Percentiles rank a stretch among this genome's conserved stretches.
phyloP scores from a whole-genome alignment of 208 protist genomes.

The Acanthamoeba quina region DNA sequence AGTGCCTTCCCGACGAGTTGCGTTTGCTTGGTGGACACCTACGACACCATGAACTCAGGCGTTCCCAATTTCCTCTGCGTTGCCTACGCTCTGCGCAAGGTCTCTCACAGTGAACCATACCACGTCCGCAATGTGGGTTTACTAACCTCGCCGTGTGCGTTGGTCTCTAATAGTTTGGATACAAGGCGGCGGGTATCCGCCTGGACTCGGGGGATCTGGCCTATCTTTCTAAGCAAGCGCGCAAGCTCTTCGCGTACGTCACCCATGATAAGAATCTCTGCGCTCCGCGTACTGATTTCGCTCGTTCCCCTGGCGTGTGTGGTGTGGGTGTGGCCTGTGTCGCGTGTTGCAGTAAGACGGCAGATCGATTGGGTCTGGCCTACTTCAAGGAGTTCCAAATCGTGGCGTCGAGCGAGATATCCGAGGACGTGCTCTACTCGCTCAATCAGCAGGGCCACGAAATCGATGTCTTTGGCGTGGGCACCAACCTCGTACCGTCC shows the following conservation, averaged over 20 bases:
- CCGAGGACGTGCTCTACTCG: slow-evolving; percentile 87
- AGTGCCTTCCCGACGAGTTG: slow-evolving; percentile 90
- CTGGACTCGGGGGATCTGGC: slow-evolving; percentile 91
- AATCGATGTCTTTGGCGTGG: slow-evolving; percentile 94
- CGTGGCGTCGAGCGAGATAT: slow-evolving; percentile 92
- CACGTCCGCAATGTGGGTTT: neutral
- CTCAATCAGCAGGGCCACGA: slow-evolving; percentile 86
- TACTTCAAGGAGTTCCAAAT: slow-evolving; percentile 85
- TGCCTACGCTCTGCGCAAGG: slow-evolving; percentile 84
- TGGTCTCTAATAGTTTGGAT: slow-evolving; percentile 77
- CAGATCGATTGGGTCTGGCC: neutral
- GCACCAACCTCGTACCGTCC: slow-evolving; percentile 92
- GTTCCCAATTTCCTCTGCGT: slow-evolving; percentile 91
- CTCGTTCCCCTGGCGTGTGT: no score
- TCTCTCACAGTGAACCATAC: neutral
- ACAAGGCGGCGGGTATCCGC: slow-evolving; percentile 79
- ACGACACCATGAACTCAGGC: slow-evolving; percentile 91
- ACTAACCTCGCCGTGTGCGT: neutral
- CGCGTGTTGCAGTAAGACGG: neutral
- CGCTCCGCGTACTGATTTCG: no score
- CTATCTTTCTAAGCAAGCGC: slow-evolving; percentile 88
- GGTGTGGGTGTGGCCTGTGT: neutral
- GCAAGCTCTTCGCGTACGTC: slow-evolving; percentile 67
- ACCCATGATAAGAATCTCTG: no score
- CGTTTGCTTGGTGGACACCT: slow-evolving; percentile 94